Evolutionary conservation across 2,329 filamentous ascomycete species (phyloP), one percentile per base, ranked within the genome.

Genomic region (Cladosporium sp.): DNA sequence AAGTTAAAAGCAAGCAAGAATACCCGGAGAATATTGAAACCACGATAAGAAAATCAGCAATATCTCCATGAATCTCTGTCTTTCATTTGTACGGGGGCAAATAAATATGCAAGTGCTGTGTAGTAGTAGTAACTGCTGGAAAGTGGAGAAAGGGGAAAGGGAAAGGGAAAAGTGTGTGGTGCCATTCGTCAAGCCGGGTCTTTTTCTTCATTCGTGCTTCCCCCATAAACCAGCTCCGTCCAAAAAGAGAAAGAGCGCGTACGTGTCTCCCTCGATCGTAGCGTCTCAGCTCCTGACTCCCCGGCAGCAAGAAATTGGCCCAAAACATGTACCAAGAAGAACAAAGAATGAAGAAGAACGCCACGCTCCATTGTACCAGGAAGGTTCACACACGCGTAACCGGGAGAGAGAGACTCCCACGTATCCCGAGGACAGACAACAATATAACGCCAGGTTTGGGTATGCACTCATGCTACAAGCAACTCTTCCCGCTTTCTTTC

Each of bases 391-490:
- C 54, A 57, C n/a, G 39, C 32, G 23, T 57, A 25, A 14, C n/a
- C 54, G 23, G 32, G 39, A 39, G 6, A 32, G 13, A 57, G 21
- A 26, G 16, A 7, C n/a, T 46, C 39, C 39, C 32, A 18, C 3
- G 14, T 18, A n/a, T 13, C 16, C 28, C n/a, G 26, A 3, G 54
- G n/a, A 26, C 32, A 26, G 54, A 57, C n/a, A 57, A 18, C 51
- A 57, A 39, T 46, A 46, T 23, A 39, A 57, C 32, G 54, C 54
- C 54, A 16, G n/a, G 21, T 23, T 32, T 39, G 21, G 21, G 30
- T 39, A 46, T 58, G 57, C 34, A 43, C 34, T 58, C 57, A 58
- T 43, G 36, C 58, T 48, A 48, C 26, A 21, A 60, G 58, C 58
- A 46, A 49, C 18, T 34, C n/a, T 32, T 23, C 23, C 30, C 39